Evolutionary conservation across 2,329 filamentous ascomycete species (phyloP), one percentile per base, ranked within the genome.

Genomic region (Coniochaeta sp.): DNA sequence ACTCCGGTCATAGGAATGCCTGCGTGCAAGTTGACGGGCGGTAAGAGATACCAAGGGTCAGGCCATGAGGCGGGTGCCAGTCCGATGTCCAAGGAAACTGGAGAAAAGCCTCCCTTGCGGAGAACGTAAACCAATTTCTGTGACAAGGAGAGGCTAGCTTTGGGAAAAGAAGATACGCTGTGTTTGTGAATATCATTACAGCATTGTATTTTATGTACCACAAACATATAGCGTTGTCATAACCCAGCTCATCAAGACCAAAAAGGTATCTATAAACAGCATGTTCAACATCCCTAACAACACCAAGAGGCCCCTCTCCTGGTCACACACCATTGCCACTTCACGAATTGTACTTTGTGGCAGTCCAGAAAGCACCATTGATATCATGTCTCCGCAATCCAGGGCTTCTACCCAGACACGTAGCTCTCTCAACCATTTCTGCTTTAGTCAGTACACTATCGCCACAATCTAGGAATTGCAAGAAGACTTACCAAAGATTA

Each of bases 341-440:
- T 52, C 43, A 52, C 47, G 47, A 52, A 9, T 31, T 52, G 9
- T 52, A 31, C 54, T 38, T 57, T 3, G 54, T 38, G 6, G 54
- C 54, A 16, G 43, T 61, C 67, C 69, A 68, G 57, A 71, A 69
- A 22, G 72, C 69, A 7, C 60, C 50, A 36, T 73, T 69, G 17
- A 74, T 66, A 44, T 72, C 70, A 16, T 44, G 31, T 19, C 62
- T 62, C 16, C 66, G 66, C 58, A 73, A 69, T 0, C 71, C 72
- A 1, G 72, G 71, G 3, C 70, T 63, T 33, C 69, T 62, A 1
- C 71, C 71, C 0, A 74, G 62, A 59, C 72, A 74, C 0, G 66
- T 67, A 1, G 61, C 67, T 1, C 67, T 63, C 1, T 60, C 38
- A 3, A 65, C 65, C n/a, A 74, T 59, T 62, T 72, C 72, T 72